Base-by-base conservation (phyloP, 257 asterid genomes). In the Gentiana dahurica region DNA sequence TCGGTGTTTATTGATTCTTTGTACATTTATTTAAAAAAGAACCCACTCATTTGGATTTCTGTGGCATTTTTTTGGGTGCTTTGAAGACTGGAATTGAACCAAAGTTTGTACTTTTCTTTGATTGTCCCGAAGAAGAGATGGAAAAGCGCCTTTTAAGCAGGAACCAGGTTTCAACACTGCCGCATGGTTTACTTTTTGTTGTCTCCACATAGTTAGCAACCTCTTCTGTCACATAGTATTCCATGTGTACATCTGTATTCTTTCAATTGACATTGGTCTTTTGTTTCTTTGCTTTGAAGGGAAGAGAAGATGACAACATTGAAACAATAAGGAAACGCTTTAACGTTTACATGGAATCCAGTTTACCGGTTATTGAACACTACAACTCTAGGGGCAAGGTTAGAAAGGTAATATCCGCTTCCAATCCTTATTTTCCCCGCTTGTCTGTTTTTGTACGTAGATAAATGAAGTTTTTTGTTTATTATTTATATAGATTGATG, bases 61-160 rank as follows among this genome's bases (percentile, higher is more conserved):
- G 9, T 41, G 6, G 34, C 1, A 6, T 41, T 3, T 11, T 11
- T 53, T 61, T 37, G 48, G 4, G 62, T 7, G 44, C 43, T 58
- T 37, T 71, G 41, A 75, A 89, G 97, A 86, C 94, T 38, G 92
- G 86, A 51, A 86, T 86, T 59, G 84, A 71, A 73, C 97, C 97
- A 32, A 82, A 77, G 61, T 81, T 78, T 65, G 83, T 89, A 36
- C 69, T 77, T 57, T 66, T 65, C 61, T 69, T 76, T 61, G 79
- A 76, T 61, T 76, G 79, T 59, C 61, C 74, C 1, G 75, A 76
- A 59, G 70, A 73, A 61, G 82, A 76, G 77, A 73, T 76, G 82
- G 77, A 73, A 58, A 76, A 35, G 73, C 79, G 79, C 49, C 79
- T 76, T 63, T 63, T 76, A 49, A 34, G 66, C 54, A 64, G 82